Conservation (phyloP, 78 protist genomes). For the Dictyostelium firmibasis region DNA sequence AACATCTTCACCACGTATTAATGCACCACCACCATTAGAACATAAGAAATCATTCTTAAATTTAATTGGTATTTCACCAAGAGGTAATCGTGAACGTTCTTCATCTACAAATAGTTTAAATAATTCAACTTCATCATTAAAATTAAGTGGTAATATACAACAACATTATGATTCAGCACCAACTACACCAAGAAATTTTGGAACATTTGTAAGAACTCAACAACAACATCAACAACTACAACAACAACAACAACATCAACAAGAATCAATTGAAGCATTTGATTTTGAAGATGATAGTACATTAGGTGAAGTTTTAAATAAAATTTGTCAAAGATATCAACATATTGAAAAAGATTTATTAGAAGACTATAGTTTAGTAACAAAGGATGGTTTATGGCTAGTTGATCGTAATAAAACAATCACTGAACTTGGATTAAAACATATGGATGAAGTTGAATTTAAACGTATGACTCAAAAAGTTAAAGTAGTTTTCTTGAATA, state of each 20-base stretch:
- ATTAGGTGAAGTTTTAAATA: slow-evolving; percentile 30
- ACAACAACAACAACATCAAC: not conserved
- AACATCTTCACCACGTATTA: not conserved
- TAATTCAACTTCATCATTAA: not conserved
- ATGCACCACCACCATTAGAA: slow-evolving; percentile 16
- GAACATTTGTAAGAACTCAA: not conserved
- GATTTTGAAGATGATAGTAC: slow-evolving; percentile 54
- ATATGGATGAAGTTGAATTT: slow-evolving; percentile 36
- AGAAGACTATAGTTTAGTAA: slow-evolving; percentile 42
- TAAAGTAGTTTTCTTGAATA: slow-evolving; percentile 34
- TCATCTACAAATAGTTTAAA: not conserved
- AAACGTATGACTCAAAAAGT: slow-evolving; percentile 51
- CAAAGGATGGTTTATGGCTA: slow-evolving; percentile 41
- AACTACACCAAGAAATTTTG: slow-evolving; percentile 58
- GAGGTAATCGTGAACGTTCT: not conserved
- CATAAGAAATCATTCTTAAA: slow-evolving; percentile 26
- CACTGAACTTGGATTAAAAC: slow-evolving; percentile 8
- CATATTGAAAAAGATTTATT: slow-evolving; percentile 61
- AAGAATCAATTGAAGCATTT: not conserved
- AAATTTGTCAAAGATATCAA: slow-evolving; percentile 25
- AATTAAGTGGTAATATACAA: not conserved
- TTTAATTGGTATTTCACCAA: slow-evolving; percentile 60
- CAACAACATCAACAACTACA: not conserved
- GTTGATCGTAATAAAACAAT: slow-evolving; percentile 41
- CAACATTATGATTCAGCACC: not conserved